phyloP scores from a whole-genome alignment of 2,329 filamentous ascomycete genomes.

The Exophiala sp. region DNA sequence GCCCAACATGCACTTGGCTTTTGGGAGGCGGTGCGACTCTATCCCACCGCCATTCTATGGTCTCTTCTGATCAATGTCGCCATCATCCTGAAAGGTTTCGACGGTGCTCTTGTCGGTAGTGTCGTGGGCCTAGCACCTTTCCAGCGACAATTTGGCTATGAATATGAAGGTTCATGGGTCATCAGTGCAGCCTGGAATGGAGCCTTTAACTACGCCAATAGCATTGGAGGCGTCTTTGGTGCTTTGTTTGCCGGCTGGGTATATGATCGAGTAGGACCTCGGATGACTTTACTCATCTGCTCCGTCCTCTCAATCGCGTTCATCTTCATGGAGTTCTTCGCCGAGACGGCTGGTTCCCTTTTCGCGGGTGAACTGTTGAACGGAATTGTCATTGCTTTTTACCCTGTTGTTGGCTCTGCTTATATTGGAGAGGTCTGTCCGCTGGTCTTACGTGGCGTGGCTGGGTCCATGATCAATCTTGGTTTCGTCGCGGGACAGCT shows the following conservation, averaged over 20 bases:
- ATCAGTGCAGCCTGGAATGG: constrained; percentile 59
- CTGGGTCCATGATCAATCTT: constrained; percentile 49
- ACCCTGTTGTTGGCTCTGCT: constrained; percentile 46
- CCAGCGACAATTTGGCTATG: constrained; percentile 49
- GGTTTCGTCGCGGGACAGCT: constrained; percentile 41
- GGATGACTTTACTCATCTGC: constrained; percentile 9
- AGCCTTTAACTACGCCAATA: constrained; percentile 52
- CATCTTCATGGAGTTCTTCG: constrained; percentile 29
- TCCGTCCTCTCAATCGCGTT: constrained; percentile 2
- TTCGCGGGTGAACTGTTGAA: constrained; percentile 46
- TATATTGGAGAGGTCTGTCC: constrained; percentile 41
- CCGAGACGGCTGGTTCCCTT: constrained; percentile 34
- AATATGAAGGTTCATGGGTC: too few species aligned
- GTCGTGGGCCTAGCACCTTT: constrained; percentile 58
- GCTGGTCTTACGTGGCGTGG: constrained; percentile 44
- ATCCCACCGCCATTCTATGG: constrained; percentile 42
- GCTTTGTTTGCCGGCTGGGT: constrained; percentile 34
- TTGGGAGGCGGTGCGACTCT: constrained; percentile 38
- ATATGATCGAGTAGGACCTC: constrained; percentile 34
- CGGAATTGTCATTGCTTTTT: constrained; percentile 46
- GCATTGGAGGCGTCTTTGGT: constrained; percentile 45
- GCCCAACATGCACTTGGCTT: constrained; percentile 35
- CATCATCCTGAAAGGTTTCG: constrained; percentile 45
- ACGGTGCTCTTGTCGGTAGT: constrained; percentile 61
- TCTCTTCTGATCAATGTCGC: constrained; percentile 31